Conservation (phyloP, 2,329 filamentous ascomycete species). For the Verticillium nonalfalfae region DNA sequence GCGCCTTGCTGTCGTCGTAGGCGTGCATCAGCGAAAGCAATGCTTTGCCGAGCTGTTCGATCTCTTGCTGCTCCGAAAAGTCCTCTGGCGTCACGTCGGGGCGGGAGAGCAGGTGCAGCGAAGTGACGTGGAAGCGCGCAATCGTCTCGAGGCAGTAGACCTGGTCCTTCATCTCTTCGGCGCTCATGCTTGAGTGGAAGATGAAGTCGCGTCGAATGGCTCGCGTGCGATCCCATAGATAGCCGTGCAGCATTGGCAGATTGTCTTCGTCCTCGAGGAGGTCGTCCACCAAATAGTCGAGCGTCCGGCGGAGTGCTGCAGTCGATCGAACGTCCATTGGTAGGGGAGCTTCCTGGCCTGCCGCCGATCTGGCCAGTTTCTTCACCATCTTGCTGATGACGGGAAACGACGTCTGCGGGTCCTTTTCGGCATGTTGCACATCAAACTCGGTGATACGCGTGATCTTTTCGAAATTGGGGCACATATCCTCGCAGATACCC, state of each 20-base stretch:
- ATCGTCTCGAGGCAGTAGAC: conserved; percentile 62
- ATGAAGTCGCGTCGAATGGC: conserved; percentile 64
- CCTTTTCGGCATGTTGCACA: conserved; percentile 50
- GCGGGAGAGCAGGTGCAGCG: conserved; percentile 56
- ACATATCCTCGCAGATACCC: conserved; percentile 65
- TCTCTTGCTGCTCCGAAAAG: conserved; percentile 61
- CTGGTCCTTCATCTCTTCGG: conserved; percentile 50
- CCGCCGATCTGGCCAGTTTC: conserved; percentile 60
- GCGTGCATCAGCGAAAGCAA: conserved; percentile 59
- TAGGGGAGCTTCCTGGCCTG: conserved; percentile 60
- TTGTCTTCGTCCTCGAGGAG: conserved; percentile 49
- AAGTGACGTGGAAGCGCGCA: conserved; percentile 59
- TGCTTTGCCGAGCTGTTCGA: conserved; percentile 61
- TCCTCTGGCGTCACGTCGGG: conserved; percentile 49
- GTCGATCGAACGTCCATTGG: conserved; percentile 63
- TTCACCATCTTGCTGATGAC: conserved; percentile 55
- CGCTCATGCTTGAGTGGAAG: conserved; percentile 55
- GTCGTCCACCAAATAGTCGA: conserved; percentile 58
- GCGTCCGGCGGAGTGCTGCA: conserved; percentile 48
- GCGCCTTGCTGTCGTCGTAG: conserved; percentile 59
- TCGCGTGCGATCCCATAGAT: conserved; percentile 62
- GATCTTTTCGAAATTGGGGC: conserved; percentile 60
- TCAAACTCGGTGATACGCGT: conserved; percentile 56
- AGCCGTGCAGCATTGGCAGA: conserved; percentile 51
- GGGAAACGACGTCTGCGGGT: conserved; percentile 34